A percentile compares a stretch with the other conserved stretches of the same genome.
These are phyloP conservation scores for Oryza australiensis DNA, from an alignment of 176 grass and related monocot genomes.

Conservation along the genomic window DNA sequence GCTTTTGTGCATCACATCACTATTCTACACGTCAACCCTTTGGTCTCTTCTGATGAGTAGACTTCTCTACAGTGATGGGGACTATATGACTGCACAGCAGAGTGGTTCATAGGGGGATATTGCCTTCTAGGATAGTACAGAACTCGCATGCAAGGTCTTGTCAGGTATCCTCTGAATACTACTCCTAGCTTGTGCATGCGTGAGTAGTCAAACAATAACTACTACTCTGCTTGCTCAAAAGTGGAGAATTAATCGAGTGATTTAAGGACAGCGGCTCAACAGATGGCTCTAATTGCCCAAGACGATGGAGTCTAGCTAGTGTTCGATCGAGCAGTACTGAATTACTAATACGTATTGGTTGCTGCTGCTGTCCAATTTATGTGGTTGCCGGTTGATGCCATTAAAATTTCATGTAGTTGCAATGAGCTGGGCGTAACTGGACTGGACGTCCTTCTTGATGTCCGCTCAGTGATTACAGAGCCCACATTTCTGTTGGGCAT, in stretches of 20 bases:
- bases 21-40: background rate
- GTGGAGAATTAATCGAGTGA: background rate
- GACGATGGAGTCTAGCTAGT: background rate
- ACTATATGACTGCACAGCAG: background rate
- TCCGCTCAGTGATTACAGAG: constrained; percentile 32
- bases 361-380: constrained; percentile 51
- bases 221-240: background rate
- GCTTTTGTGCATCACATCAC: background rate
- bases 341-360: constrained; percentile 13
- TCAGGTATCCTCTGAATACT: background rate
- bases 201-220: background rate
- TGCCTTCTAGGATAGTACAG: background rate
- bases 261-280: constrained; percentile 14
- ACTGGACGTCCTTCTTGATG: constrained; percentile 26
- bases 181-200: background rate
- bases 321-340: background rate
- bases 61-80: background rate
- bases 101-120: background rate
- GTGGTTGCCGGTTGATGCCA: constrained; percentile 41
- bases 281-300: constrained; percentile 16
- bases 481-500: constrained; percentile 41
- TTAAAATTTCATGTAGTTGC: constrained; percentile 16
- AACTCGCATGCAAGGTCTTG: background rate
- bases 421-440: constrained; percentile 37
- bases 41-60: background rate